Evolutionary conservation across 768 basidiomycete genomes (phyloP), one percentile per base, ranked within the genome.

Genomic region (Hygrophorus pudorinus): DNA sequence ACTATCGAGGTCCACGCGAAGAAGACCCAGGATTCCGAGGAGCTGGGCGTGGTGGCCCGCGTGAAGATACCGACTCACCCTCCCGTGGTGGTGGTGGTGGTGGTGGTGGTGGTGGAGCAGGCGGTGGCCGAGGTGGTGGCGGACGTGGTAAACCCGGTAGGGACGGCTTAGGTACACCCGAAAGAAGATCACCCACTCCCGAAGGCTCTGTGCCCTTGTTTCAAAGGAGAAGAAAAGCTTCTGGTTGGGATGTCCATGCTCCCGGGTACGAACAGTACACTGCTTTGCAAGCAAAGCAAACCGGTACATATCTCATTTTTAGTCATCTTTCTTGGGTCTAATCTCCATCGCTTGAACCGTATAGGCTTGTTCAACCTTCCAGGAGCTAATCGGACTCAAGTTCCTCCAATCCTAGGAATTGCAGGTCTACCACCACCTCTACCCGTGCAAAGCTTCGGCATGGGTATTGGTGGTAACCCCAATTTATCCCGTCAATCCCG

Each of bases 211-310:
- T 79, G 33, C 81, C 88, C 0, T 64, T 99, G 50, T 83, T 85
- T 6, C 89, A 97, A 58, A 71, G 92, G 50, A 85, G 84, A 59
- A 71, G 92, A 21, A 88, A 87, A 54, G 85, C 89, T 4, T 91
- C 89, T 36, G 87, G 88, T 0, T 99, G 96, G 96, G 91, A 99
- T 62, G 84, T 96, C 16, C 85, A 91, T 62, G 89, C 93, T 13
- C 85, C 88, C 2, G 92, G 92, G 3, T 98, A 96, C 51, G 94
- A 98, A 57, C 86, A 87, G 53, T 89, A 96, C 55, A 84, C 83
- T 4, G 91, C 94, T 12, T 75, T 91, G 71, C 92, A 97, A 60
- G 96, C 96, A n/a, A 99, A 99, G 64, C 85, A 91, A 66, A 97
- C 93, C 34, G 96, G 94, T 90, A 24, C 7, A 24, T 3, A 3